Base-by-base conservation (phyloP, 441 rosid genomes). In the Croton setiger region DNA sequence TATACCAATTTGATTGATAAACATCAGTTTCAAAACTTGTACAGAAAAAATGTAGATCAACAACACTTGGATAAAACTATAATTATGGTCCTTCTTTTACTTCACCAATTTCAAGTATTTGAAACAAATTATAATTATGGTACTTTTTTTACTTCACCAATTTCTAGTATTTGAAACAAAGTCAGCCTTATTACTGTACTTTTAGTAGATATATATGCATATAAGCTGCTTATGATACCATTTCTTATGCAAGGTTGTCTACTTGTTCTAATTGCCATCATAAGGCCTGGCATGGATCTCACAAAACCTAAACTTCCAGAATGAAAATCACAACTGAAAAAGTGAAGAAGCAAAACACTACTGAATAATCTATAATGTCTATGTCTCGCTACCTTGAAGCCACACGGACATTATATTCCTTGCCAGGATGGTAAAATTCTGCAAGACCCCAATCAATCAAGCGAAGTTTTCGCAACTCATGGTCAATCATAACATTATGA, bases 381-480 rank as follows among this genome's bases (percentile, higher is more conserved):
- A 23, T 49, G 73, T 36, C 63, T 53, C 44, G 31, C 76, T 81
- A 94, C 99, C 99, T 94, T 63, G 98, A 92, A 66, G 98, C 99
- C 56, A 94, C 99, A 54, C 98, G 87, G 62, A 91, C 98, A 68
- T 91, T 94, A 72, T 94, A 91, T 76, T 94, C 96, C 83, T 94
- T 88, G 41, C 88, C 89, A 72, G 96, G 96, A 77, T 93, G 98
- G 73, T 91, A 93, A 83, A 93, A 93, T 76, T 93, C 97, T 74
- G 98, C 98, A 31, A 94, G 93, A 72, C 98, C 98, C 98, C 98
- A 94, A 57, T 88, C 97, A 72, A 94, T 91, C 81, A 94, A 76
- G 11, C 98, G 93, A 72, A 94, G 95, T 82, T 94, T 94, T 14
- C 97, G 91, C 81, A 89, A 79, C 74, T 94, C 97, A 83, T 91